phyloP scores from a whole-genome alignment of 2,329 filamentous ascomycete species.

The Pezicula rhizophila region DNA sequence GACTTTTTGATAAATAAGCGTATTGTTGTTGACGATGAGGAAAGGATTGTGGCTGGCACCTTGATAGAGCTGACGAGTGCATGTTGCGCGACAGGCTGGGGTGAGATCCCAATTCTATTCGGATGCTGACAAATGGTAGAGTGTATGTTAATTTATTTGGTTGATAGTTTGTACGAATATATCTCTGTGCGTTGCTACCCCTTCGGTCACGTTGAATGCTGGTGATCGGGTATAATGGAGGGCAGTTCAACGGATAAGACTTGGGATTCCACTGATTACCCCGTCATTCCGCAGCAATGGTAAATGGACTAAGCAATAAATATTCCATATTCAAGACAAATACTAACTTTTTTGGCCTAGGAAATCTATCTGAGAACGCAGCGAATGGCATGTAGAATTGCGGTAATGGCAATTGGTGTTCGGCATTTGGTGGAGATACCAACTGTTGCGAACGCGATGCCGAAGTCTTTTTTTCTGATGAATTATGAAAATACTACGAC shows the following conservation, averaged over 20 bases:
- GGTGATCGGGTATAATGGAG: not conserved
- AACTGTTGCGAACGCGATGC: not conserved
- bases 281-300: not conserved
- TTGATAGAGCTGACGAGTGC: not conserved
- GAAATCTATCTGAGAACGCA: not conserved
- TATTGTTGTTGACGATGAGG: constrained; percentile 9
- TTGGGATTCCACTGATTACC: not conserved
- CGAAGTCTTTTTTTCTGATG: not conserved
- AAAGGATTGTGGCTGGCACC: not conserved
- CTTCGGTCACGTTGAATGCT: not conserved
- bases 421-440: not conserved
- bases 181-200: not conserved
- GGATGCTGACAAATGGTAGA: not conserved
- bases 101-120: not conserved
- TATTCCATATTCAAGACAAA: too few species aligned
- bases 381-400: not conserved
- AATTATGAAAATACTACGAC: not conserved
- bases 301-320: too few species aligned
- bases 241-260: not conserved
- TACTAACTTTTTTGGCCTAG: not conserved
- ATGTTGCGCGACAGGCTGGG: not conserved
- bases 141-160: too few species aligned
- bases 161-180: not conserved
- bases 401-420: not conserved
- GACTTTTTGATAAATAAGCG: constrained; percentile 10